Evolutionary conservation across 1,284 basidiomycete species (phyloP).

Genomic region (Volvariella volvacea): DNA sequence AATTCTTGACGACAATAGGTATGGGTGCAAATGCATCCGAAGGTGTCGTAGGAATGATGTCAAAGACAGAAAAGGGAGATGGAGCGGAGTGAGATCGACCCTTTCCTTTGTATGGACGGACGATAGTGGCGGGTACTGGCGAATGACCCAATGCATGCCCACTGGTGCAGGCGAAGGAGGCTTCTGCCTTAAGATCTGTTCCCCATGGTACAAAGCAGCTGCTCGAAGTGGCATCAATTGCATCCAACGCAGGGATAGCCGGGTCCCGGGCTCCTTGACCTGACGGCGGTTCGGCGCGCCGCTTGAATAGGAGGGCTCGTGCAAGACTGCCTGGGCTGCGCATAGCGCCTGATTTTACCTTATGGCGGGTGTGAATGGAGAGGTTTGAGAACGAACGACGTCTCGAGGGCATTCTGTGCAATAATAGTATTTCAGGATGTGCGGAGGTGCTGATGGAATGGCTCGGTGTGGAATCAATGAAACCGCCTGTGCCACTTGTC

Average conservation of each 20-base stretch:
- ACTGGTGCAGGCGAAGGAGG: background rate
- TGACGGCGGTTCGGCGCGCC: constrained; percentile 6
- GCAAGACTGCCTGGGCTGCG: constrained; percentile 44
- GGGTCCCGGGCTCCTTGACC: background rate
- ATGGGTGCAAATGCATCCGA: constrained; percentile 45
- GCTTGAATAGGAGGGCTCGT: constrained; percentile 44
- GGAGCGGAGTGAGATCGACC: constrained; percentile 61
- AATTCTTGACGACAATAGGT: constrained; percentile 38
- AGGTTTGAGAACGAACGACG: constrained; percentile 53
- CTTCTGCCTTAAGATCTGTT: background rate
- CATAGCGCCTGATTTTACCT: constrained; percentile 36
- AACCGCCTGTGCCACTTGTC: no score
- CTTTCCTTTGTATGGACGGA: constrained; percentile 34
- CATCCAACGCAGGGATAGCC: background rate
- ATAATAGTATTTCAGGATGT: background rate
- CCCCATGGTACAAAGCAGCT: background rate
- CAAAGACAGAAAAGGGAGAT: constrained; percentile 49
- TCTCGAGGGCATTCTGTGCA: constrained; percentile 29
- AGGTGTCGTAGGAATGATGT: constrained; percentile 41
- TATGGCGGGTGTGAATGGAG: constrained; percentile 37
- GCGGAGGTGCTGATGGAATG: constrained; percentile 7
- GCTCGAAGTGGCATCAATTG: background rate
- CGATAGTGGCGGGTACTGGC: constrained; percentile 3
- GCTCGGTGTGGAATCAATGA: background rate
- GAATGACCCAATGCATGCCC: background rate